These are phyloP conservation scores for Xylaria sp. DNA, from an alignment of 2,329 filamentous ascomycete species.

Conservation along the genomic window DNA sequence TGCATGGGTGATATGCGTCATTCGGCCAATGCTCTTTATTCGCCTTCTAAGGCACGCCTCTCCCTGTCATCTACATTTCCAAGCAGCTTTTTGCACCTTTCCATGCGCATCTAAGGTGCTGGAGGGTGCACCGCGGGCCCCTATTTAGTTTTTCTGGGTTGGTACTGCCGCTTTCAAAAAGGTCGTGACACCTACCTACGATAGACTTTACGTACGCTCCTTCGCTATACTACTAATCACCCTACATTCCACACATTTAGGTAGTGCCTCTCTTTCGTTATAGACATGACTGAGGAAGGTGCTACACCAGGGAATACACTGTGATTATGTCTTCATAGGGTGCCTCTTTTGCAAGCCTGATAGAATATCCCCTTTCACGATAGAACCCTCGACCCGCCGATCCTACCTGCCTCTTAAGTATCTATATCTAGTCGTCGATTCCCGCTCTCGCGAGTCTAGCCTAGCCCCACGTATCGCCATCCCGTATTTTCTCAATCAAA, in stretches of 20 bases:
- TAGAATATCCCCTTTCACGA: neutral
- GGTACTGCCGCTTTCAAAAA: neutral
- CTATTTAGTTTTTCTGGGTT: neutral
- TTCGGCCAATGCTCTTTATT: slow-evolving; percentile 14
- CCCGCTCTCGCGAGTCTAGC: neutral
- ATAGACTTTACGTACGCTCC: neutral
- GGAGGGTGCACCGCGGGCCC: neutral
- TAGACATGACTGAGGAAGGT: neutral
- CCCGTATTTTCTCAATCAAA: neutral
- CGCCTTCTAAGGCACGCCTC: neutral
- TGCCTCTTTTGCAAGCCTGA: neutral
- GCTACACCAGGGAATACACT: neutral
- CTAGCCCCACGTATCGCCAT: neutral
- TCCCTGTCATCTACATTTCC: neutral
- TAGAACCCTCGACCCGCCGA: neutral
- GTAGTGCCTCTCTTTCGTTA: neutral
- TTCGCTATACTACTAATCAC: neutral
- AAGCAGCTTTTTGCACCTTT: neutral
- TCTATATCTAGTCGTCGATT: neutral
- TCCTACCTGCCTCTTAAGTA: neutral
- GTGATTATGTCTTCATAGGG: neutral
- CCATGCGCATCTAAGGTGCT: neutral
- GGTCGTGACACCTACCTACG: neutral
- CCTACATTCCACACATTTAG: neutral
- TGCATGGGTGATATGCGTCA: slow-evolving; percentile 24